These are phyloP conservation scores for Tagetes patula DNA, from an alignment of 129 eudicot genomes.

Conservation along the genomic window DNA sequence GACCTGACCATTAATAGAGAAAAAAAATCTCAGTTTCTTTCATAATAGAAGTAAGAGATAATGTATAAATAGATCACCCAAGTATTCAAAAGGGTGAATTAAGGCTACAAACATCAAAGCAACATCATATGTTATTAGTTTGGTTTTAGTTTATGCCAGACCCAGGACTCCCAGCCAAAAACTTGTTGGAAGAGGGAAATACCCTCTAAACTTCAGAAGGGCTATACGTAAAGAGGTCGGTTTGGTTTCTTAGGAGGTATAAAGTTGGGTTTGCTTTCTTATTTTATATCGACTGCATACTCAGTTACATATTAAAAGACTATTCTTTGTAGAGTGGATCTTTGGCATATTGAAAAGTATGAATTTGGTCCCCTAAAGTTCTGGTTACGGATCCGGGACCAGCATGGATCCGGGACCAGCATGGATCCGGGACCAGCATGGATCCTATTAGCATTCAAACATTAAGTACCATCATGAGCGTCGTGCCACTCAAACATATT, in stretches of 20 bases:
- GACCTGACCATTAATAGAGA: constrained; percentile 50
- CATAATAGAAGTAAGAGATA: not conserved
- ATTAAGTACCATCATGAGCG: not conserved
- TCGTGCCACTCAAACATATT: too few relatives aligned
- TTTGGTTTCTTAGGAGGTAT: not conserved
- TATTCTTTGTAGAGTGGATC: not conserved
- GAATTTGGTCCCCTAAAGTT: not conserved
- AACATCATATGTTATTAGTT: not conserved
- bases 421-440: not conserved
- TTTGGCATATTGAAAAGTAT: not conserved
- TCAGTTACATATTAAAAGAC: too few relatives aligned
- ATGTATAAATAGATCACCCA: not conserved
- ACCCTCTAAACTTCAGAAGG: too few relatives aligned
- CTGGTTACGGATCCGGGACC: not conserved
- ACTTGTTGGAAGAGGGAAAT: not conserved
- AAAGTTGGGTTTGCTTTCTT: too few relatives aligned
- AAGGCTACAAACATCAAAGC: not conserved
- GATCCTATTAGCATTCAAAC: not conserved
- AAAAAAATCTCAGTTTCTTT: not conserved
- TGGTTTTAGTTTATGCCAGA: not conserved
- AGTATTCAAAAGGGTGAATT: not conserved
- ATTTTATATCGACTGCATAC: too few relatives aligned
- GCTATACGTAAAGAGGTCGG: too few relatives aligned
- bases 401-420: not conserved
- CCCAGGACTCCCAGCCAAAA: not conserved